These are phyloP conservation scores for Verbena officinalis DNA, from an alignment of 257 asterid species.

Conservation along the genomic window DNA sequence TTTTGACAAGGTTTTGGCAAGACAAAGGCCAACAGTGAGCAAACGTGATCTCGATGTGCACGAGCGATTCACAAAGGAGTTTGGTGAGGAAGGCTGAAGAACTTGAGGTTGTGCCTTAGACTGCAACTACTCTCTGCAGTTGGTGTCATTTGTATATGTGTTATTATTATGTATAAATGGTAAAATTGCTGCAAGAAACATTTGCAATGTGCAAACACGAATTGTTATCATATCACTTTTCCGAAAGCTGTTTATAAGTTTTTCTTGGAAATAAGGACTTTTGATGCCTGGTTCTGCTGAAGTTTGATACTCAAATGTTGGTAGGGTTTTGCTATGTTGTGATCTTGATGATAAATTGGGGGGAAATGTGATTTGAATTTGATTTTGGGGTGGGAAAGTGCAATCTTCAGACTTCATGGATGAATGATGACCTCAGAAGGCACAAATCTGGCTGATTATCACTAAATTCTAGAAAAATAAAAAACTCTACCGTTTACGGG, in stretches of 20 bases:
- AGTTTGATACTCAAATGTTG: no score
- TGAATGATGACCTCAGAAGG: no score
- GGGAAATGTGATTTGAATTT: no score
- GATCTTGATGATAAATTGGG: no score
- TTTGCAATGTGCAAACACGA: slow-evolving; percentile 30
- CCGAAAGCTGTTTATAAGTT: neutral
- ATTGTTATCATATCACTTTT: neutral
- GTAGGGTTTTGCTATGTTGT: no score
- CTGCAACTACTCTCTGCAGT: slow-evolving; percentile 21
- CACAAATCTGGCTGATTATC: no score
- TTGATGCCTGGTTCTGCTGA: no score
- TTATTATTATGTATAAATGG: slow-evolving; percentile 37
- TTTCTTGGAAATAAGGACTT: neutral
- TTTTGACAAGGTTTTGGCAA: slow-evolving; percentile 89
- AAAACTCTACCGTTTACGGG: no score
- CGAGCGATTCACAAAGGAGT: slow-evolving; percentile 88
- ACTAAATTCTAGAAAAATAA: no score
- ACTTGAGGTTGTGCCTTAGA: slow-evolving; percentile 16
- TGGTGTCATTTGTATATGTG: slow-evolving; percentile 41
- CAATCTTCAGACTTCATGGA: no score
- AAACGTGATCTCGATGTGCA: slow-evolving; percentile 91
- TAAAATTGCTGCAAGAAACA: slow-evolving; percentile 20
- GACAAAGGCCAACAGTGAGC: slow-evolving; percentile 96
- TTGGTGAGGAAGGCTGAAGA: slow-evolving; percentile 95
- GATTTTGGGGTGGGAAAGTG: no score